Conservation (phyloP, 164 flowering plant species). For the Malania oleifera region DNA sequence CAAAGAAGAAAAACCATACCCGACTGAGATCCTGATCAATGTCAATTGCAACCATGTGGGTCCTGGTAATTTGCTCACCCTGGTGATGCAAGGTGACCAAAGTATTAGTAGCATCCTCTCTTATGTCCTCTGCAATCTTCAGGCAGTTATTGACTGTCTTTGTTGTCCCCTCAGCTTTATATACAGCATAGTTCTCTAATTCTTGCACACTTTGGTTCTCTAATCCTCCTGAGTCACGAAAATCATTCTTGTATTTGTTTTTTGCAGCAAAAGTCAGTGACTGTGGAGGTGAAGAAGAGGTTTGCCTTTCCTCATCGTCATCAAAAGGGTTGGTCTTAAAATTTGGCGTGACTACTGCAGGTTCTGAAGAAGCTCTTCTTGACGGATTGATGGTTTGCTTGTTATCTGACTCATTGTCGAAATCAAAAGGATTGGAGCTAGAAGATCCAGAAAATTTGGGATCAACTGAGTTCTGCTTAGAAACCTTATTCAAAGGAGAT, state of each 20-base stretch:
- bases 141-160: constrained; percentile 48
- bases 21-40: constrained; percentile 67
- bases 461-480: constrained; percentile 38
- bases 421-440: constrained; percentile 62
- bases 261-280: constrained; percentile 25
- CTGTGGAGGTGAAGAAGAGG: constrained; percentile 24
- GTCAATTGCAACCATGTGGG: constrained; percentile 51
- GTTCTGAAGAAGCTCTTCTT: constrained; percentile 38
- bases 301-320: constrained; percentile 26
- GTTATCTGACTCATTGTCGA: constrained; percentile 29
- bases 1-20: constrained; percentile 45
- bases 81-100: constrained; percentile 61
- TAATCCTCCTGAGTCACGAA: constrained; percentile 61
- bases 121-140: constrained; percentile 63
- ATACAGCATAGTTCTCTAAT: constrained; percentile 57
- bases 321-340: constrained; percentile 43
- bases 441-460: constrained; percentile 26
- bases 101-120: constrained; percentile 62
- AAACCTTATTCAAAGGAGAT: constrained; percentile 38
- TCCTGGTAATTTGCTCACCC: constrained; percentile 67
- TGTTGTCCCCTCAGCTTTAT: constrained; percentile 73
- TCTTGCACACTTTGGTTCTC: constrained; percentile 62
- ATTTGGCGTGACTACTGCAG: constrained; percentile 13
- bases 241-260: constrained; percentile 59
- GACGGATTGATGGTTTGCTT: constrained; percentile 26